Evolutionary conservation across 305 asterid genomes (phyloP), one percentile per base, ranked within the genome.

Genomic region (Plantago lanceolata): DNA sequence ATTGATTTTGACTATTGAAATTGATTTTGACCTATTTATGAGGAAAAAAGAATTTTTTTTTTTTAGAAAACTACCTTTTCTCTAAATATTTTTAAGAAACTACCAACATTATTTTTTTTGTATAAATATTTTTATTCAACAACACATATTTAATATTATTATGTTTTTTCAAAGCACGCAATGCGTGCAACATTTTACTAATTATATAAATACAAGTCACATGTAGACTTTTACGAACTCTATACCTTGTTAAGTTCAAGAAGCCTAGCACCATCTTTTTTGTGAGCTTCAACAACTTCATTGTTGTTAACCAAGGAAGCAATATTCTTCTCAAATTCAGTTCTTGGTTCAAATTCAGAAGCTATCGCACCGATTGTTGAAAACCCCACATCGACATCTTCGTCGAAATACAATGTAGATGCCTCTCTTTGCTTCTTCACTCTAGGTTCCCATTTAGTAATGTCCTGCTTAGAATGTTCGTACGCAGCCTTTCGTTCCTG

Each of bases 371-470:
- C 94, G 45, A 93, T 88, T 58, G 97, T 87, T 29, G 97, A 89
- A 81, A 63, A 83, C 57, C 91, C 86, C 40, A 84, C 17, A 57
- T 89, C 72, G 17, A 68, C 78, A 61, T 83, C 87, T 68, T 84
- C 88, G 40, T 83, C 97, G 75, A 93, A 89, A 77, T 70, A 84
- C 61, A 93, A 63, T 19, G 99, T 93, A 57, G 96, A 70, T 47
- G 99, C 96, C 68, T 93, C 99, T 75, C 99, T 77, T 72, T 87
- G 82, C 79, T 85, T 85, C 82, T 93, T 93, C 66, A 93, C 87
- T 65, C 73, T 45, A 69, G 86, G 82, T 63, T 89, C 99, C 95
- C 95, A 93, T 71, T 77, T 84, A 8, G 95, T 84, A 55, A 93
- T 75, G 67, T 84, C 92, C 75, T 80, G 82, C 79, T 81, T 86